phyloP scores from a whole-genome alignment of 1,139 yeast genomes.

The Yarrowia galli region DNA sequence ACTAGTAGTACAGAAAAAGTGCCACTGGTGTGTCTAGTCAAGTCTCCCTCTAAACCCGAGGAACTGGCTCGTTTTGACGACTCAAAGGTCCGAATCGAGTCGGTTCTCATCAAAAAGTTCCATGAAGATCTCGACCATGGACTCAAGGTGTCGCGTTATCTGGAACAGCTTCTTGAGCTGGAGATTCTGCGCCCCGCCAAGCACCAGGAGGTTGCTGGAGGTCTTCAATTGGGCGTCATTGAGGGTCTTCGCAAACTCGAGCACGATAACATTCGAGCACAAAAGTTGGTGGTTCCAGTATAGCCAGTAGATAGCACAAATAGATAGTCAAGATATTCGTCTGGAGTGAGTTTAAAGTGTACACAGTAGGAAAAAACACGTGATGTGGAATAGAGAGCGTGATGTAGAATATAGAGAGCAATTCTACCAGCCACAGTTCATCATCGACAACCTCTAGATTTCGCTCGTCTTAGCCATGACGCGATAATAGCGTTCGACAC shows the following conservation, averaged over 20 bases:
- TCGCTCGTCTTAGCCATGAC: constrained; percentile 11
- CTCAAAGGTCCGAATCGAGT: constrained; percentile 48
- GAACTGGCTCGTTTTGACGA: constrained; percentile 47
- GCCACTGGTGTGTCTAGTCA: constrained; percentile 52
- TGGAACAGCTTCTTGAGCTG: constrained; percentile 49
- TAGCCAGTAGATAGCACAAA: background rate
- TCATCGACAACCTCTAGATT: background rate
- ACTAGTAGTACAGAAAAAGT: background rate
- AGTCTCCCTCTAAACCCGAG: constrained; percentile 51
- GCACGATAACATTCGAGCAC: constrained; percentile 11
- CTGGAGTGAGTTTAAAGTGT: too few relatives aligned
- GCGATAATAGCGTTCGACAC: constrained; percentile 2
- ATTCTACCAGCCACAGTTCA: background rate
- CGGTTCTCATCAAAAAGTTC: constrained; percentile 55
- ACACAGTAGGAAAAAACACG: too few relatives aligned
- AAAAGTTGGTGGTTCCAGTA: constrained; percentile 22
- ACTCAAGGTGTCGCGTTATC: constrained; percentile 50
- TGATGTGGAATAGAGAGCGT: too few relatives aligned
- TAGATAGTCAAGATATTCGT: too few relatives aligned
- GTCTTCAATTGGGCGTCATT: constrained; percentile 15
- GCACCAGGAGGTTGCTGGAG: constrained; percentile 18
- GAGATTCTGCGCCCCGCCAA: constrained; percentile 21
- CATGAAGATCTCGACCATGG: constrained; percentile 57
- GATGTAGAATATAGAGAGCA: too few relatives aligned
- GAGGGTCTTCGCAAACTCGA: constrained; percentile 28